Evolutionary conservation across 495 filamentous ascomycete genomes (phyloP).

Genomic region (Astrothelium subdiscretum): DNA sequence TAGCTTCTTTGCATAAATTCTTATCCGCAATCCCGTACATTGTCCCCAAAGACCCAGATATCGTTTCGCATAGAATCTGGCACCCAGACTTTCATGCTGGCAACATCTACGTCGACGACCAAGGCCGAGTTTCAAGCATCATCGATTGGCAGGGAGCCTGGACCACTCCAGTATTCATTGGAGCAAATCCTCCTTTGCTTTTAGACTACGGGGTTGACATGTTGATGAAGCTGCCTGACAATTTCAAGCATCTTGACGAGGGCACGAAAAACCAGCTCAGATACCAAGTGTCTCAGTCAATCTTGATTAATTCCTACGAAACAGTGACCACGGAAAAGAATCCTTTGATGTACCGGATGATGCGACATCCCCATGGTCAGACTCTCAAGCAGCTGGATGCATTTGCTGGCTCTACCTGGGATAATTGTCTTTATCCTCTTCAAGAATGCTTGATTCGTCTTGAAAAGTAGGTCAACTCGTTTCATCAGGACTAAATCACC

Average conservation of each 20-base stretch:
- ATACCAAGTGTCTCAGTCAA: slow-evolving; percentile 9
- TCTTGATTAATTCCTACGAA: slow-evolving; percentile 6
- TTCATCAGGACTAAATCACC: neutral
- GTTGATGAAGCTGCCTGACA: slow-evolving; percentile 11
- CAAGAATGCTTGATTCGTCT: slow-evolving; percentile 10
- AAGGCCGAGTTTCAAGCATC: slow-evolving; percentile 9
- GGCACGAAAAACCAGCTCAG: slow-evolving; percentile 4
- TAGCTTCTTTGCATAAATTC: slow-evolving; percentile 6
- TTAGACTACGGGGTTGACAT: slow-evolving; percentile 7
- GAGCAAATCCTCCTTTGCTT: slow-evolving; percentile 7
- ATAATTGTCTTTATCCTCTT: slow-evolving; percentile 8
- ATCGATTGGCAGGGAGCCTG: slow-evolving; percentile 16
- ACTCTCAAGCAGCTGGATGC: slow-evolving; percentile 10
- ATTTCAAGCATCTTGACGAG: slow-evolving; percentile 11
- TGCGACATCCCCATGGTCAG: slow-evolving; percentile 8
- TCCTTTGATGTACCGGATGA: slow-evolving; percentile 10
- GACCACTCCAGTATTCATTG: slow-evolving; percentile 4
- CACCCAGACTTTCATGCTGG: slow-evolving; percentile 30
- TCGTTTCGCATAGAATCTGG: slow-evolving; percentile 19
- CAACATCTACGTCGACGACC: slow-evolving; percentile 24
- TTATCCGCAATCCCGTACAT: slow-evolving; percentile 6
- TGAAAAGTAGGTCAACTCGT: slow-evolving; percentile 8
- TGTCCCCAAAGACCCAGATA: slow-evolving; percentile 7
- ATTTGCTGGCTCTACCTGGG: slow-evolving; percentile 10
- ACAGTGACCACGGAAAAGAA: slow-evolving; percentile 6